Conservation (phyloP, 371 early-diverging fungal genomes). For the Mucor velutinosus region DNA sequence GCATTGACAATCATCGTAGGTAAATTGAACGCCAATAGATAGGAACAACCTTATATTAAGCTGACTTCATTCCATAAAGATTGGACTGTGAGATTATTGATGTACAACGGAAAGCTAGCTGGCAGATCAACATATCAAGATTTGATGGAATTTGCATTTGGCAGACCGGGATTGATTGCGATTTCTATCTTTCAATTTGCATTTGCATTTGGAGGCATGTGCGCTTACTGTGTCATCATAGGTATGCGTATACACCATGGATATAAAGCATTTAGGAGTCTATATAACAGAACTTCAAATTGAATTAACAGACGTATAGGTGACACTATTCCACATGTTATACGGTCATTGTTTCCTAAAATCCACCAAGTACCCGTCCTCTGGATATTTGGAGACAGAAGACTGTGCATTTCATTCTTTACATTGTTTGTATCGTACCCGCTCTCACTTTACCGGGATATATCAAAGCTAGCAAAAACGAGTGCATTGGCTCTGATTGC, state of each 20-base stretch:
- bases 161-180: slow-evolving; percentile 66
- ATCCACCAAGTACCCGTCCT: slow-evolving; percentile 54
- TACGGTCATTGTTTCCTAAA: slow-evolving; percentile 64
- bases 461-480: slow-evolving; percentile 79
- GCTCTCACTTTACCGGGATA: slow-evolving; percentile 77
- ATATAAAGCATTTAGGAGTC: background rate
- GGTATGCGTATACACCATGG: slow-evolving; percentile 33
- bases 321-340: slow-evolving; percentile 79
- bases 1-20: slow-evolving; percentile 68
- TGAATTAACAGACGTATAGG: slow-evolving; percentile 38
- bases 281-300: background rate
- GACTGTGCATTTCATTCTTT: slow-evolving; percentile 66
- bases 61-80: slow-evolving; percentile 34
- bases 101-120: slow-evolving; percentile 69
- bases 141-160: slow-evolving; percentile 74
- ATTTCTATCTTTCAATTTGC: slow-evolving; percentile 80
- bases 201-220: slow-evolving; percentile 83
- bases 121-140: slow-evolving; percentile 79
- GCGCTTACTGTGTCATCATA: slow-evolving; percentile 79
- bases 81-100: slow-evolving; percentile 78
- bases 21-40: slow-evolving; percentile 10
- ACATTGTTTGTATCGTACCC: slow-evolving; percentile 73
- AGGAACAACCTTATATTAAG: background rate
- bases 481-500: slow-evolving; percentile 77
- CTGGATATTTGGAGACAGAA: slow-evolving; percentile 56